These are phyloP conservation scores for Hypoxylon cercidicola DNA, from an alignment of 495 filamentous ascomycete genomes.

Conservation along the genomic window DNA sequence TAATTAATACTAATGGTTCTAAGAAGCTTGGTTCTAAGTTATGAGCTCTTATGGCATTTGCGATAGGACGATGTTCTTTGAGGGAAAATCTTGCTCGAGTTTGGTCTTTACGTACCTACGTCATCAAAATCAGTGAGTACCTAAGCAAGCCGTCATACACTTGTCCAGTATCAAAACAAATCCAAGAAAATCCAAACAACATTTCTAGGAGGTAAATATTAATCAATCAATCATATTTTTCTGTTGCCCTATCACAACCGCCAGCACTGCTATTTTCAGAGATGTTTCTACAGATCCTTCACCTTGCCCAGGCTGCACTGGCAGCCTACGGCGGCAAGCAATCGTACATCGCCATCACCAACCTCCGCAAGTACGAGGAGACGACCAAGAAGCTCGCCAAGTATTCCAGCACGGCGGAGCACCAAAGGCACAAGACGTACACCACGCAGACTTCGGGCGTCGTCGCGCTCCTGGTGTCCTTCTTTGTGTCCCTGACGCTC, in stretches of 20 bases:
- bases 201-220: too few relatives aligned
- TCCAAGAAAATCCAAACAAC: too few relatives aligned
- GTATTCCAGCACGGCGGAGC: slow-evolving; percentile 49
- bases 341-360: slow-evolving; percentile 56
- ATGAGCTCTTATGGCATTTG: too few relatives aligned
- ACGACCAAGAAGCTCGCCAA: slow-evolving; percentile 54
- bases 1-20: too few relatives aligned
- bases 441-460: slow-evolving; percentile 53
- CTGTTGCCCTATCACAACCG: neutral
- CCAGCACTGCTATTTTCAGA: neutral
- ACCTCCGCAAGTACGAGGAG: slow-evolving; percentile 55
- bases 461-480: slow-evolving; percentile 23
- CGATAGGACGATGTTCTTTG: too few relatives aligned
- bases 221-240: neutral
- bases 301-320: slow-evolving; percentile 26
- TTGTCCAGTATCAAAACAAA: too few relatives aligned
- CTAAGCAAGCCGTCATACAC: too few relatives aligned
- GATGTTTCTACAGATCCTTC: slow-evolving; percentile 27
- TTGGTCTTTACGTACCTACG: too few relatives aligned
- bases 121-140: too few relatives aligned
- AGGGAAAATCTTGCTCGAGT: too few relatives aligned
- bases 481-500: slow-evolving; percentile 28
- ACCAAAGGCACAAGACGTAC: slow-evolving; percentile 54
- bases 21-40: too few relatives aligned
- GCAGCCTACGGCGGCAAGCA: slow-evolving; percentile 37